Evolutionary conservation across 225 moss, liverwort and hornwort species (phyloP), one percentile per base, ranked within the genome.

Genomic region (Physcomitrium patens): DNA sequence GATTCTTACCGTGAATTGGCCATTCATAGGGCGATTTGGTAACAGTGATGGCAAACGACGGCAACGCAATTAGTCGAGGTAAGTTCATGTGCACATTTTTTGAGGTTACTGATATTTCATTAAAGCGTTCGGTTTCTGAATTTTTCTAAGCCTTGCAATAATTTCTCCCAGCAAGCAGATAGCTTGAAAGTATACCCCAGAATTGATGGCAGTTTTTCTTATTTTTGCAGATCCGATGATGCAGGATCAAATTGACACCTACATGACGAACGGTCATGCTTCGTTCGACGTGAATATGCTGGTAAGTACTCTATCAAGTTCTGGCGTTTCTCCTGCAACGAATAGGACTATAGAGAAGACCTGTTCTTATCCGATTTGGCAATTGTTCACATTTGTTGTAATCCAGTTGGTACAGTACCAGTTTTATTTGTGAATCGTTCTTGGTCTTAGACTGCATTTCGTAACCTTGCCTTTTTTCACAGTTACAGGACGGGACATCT

Each of bases 181-280:
- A 17, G 12, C 52, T 66, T 44, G 45, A 55, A 64, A 27, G 44
- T 19, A 74, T 66, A 58, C 31, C 48, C 47, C 18, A 59, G 44
- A 43, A 52, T 44, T 26, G n/a, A 63, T 77, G 41, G 69, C 53
- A 31, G 45, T 20, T 77, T 50, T 18, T 47, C 66, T 47, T 28
- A 8, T 50, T 50, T 51, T 41, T 79, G 76, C 83, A 92, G 92
- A 93, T 80, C 71, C 89, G n/a, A 88, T 74, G 69, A 91, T 91
- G 89, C 93, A 93, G 63, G 93, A 91, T 71, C 91, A 90, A 79
- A 88, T 94, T 63, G 88, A 90, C 72, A 82, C 49, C 65, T 90
- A 76, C 49, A 76, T 75, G 52, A 26, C 88, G 17, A 76, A 46
- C 66, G 91, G 86, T 24, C 84, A 86, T 72, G 91, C 90, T 15